Conservation (phyloP, 129 eudicot species). For the Deinandra increscens region DNA sequence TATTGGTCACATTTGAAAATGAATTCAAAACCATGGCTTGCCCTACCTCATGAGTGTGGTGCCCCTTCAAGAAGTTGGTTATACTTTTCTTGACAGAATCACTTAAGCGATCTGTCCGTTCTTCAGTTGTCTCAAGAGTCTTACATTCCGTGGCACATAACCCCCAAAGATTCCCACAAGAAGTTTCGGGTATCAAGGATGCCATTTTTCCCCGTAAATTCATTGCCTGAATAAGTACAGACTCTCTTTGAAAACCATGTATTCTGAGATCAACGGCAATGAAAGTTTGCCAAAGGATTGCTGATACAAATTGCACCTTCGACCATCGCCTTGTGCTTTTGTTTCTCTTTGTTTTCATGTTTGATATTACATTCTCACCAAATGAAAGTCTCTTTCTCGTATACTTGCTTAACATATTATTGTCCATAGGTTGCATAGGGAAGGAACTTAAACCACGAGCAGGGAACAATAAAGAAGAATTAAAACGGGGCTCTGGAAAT, state of each 20-base stretch:
- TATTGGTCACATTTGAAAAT: neutral
- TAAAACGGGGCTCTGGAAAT: neutral
- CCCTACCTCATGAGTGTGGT: neutral
- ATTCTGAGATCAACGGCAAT: neutral
- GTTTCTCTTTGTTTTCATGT: neutral
- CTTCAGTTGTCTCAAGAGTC: neutral
- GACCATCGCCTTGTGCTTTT: neutral
- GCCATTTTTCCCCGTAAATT: neutral
- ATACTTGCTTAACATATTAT: neutral
- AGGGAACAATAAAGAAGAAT: constrained; percentile 13
- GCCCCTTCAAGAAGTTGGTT: neutral
- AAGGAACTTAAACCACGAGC: neutral
- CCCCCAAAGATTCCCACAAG: neutral
- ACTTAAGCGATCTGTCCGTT: neutral
- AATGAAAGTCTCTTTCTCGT: too few species aligned
- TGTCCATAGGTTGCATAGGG: neutral
- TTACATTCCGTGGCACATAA: neutral
- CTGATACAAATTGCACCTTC: neutral
- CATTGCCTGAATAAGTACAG: neutral
- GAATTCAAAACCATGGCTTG: neutral
- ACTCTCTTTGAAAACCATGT: neutral
- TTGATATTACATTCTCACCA: too few species aligned
- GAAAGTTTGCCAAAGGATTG: neutral
- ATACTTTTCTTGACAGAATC: neutral
- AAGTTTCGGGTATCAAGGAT: neutral